Conservation (phyloP, 257 asterid species). For the Hygrophila difformis region DNA sequence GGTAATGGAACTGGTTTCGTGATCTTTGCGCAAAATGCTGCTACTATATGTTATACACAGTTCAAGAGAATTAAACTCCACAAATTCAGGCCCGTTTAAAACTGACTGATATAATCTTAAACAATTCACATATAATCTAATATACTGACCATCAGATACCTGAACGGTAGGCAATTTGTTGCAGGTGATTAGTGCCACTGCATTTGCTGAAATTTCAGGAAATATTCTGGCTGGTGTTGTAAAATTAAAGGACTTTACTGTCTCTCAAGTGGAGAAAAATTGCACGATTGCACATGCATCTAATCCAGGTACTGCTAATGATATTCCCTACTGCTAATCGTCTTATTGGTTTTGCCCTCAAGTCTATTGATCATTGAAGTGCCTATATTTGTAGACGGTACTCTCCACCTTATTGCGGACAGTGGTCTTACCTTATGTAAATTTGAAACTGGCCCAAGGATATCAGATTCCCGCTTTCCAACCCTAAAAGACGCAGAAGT, state of each 20-base stretch:
- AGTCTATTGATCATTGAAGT: constrained; percentile 1
- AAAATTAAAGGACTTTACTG: constrained; percentile 49
- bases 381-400: constrained; percentile 41
- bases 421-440: constrained; percentile 58
- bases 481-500: constrained; percentile 51
- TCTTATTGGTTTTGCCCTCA: not conserved
- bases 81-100: no score
- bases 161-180: constrained; percentile 6
- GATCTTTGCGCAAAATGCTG: no score
- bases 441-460: constrained; percentile 53
- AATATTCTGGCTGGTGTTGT: constrained; percentile 47
- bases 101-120: no score
- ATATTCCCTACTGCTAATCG: not conserved
- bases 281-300: constrained; percentile 69
- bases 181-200: constrained; percentile 66
- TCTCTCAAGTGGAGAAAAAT: constrained; percentile 76
- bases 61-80: no score
- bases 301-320: constrained; percentile 51
- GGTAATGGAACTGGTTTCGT: no score
- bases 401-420: constrained; percentile 50
- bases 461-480: constrained; percentile 44
- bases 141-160: no score
- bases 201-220: constrained; percentile 47
- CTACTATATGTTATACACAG: no score
- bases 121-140: no score